Percentiles rank a stretch among this genome's conserved stretches.
phyloP scores from a whole-genome alignment of 768 basidiomycete genomes.

The Phaeotremella fagi region DNA sequence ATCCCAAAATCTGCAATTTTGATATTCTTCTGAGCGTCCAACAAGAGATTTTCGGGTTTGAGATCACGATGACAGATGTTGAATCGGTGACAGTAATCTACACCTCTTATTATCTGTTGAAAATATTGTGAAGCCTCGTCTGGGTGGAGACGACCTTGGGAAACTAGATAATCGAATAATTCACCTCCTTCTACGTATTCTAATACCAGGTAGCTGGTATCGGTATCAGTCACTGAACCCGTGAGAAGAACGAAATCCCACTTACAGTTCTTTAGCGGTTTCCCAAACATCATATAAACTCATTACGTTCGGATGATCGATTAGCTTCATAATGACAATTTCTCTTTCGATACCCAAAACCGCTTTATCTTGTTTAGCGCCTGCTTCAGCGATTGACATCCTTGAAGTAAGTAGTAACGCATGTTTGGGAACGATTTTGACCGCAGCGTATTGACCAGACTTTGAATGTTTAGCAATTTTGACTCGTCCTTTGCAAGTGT shows the following conservation, averaged over 20 bases:
- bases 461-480: conserved; percentile 82
- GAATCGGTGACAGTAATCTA: conserved; percentile 95
- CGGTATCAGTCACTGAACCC: neutral
- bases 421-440: conserved; percentile 88
- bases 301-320: conserved; percentile 96
- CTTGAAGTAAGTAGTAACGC: conserved; percentile 66
- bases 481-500: conserved; percentile 57
- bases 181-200: conserved; percentile 96
- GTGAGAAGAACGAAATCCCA: neutral
- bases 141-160: conserved; percentile 71
- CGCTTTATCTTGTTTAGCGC: conserved; percentile 35
- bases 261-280: conserved; percentile 72
- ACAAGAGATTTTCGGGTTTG: conserved; percentile 94
- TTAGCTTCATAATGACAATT: conserved; percentile 98
- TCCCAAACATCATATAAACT: conserved; percentile 94
- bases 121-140: conserved; percentile 85
- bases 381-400: conserved; percentile 39
- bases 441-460: conserved; percentile 86
- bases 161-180: conserved; percentile 92
- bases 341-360: conserved; percentile 81
- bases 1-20: conserved; percentile 99
- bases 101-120: conserved; percentile 89
- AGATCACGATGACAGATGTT: conserved; percentile 97
- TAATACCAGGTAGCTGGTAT: conserved; percentile 66
- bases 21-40: conserved; percentile 64